These are phyloP conservation scores for Boletellus ananiceps DNA, from an alignment of 768 basidiomycete species.

Conservation along the genomic window DNA sequence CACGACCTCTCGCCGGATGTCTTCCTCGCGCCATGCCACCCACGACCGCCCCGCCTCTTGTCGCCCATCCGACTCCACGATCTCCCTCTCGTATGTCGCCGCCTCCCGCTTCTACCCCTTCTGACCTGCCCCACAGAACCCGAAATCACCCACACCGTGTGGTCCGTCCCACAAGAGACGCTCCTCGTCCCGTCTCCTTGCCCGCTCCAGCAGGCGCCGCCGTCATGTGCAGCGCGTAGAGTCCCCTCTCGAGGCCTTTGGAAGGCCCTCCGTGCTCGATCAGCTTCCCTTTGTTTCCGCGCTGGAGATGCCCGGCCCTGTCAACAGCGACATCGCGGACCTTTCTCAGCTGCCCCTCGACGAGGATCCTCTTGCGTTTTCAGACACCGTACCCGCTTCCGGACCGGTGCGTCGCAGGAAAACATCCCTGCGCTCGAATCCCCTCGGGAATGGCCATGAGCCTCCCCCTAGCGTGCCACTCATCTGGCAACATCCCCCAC, in stretches of 20 bases:
- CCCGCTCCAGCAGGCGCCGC: slow-evolving; percentile 39
- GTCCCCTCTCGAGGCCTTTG: slow-evolving; percentile 34
- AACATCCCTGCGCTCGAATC: slow-evolving; percentile 47
- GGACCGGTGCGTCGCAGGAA: slow-evolving; percentile 62
- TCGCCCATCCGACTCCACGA: slow-evolving; percentile 37
- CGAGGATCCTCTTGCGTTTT: slow-evolving; percentile 19
- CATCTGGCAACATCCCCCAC: slow-evolving; percentile 18
- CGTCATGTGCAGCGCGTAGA: slow-evolving; percentile 42
- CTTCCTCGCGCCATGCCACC: slow-evolving; percentile 60
- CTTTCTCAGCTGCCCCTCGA: slow-evolving; percentile 51
- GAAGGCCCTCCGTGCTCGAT: slow-evolving; percentile 45
- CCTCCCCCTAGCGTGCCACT: slow-evolving; percentile 12
- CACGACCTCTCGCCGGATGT: slow-evolving; percentile 5
- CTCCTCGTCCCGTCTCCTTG: slow-evolving; percentile 27
- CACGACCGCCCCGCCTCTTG: slow-evolving; percentile 45
- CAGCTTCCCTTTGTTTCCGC: slow-evolving; percentile 64
- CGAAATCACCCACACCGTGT: slow-evolving; percentile 38
- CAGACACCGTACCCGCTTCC: slow-evolving; percentile 25
- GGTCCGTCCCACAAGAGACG: slow-evolving; percentile 36
- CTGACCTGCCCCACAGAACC: slow-evolving; percentile 29
- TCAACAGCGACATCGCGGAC: slow-evolving; percentile 58
- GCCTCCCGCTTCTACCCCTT: not conserved
- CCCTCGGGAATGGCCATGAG: slow-evolving; percentile 33
- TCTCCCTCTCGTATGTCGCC: slow-evolving; percentile 16
- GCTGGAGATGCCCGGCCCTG: slow-evolving; percentile 44